Percentiles rank a stretch among this genome's conserved stretches.
These are phyloP conservation scores for Pythium angustatum DNA, from an alignment of 352 stramenopile species.

Conservation along the genomic window DNA sequence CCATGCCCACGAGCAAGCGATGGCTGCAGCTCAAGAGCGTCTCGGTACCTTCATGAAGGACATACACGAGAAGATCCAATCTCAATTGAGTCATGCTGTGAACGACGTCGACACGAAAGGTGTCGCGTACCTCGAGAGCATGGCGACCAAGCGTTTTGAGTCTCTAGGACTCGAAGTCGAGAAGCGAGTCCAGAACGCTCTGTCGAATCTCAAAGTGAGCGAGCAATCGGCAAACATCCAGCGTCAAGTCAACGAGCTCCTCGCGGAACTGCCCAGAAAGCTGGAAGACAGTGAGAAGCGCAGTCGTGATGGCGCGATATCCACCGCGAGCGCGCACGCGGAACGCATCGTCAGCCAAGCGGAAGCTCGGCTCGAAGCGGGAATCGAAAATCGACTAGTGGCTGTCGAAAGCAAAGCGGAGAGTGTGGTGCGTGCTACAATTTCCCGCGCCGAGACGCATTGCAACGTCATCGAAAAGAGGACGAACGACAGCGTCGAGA, in stretches of 20 bases:
- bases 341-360: background rate
- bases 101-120: constrained; percentile 1
- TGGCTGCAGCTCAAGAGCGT: background rate
- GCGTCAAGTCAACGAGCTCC: background rate
- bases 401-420: background rate
- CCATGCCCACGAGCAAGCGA: background rate
- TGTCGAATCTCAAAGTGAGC: background rate
- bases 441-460: background rate
- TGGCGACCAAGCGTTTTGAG: background rate
- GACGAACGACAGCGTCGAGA: background rate
- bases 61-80: background rate
- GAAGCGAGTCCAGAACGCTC: background rate
- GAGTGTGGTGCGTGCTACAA: background rate
- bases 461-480: background rate
- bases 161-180: background rate
- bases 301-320: background rate
- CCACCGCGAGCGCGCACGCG: background rate
- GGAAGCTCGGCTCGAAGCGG: background rate
- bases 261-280: background rate
- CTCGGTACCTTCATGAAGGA: background rate
- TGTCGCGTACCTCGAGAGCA: background rate
- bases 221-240: background rate
- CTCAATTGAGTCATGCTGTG: background rate
- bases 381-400: background rate
- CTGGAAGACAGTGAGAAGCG: background rate